Base-by-base conservation (phyloP, 1,139 yeast genomes). In the Zygotorulaspora mrakii region DNA sequence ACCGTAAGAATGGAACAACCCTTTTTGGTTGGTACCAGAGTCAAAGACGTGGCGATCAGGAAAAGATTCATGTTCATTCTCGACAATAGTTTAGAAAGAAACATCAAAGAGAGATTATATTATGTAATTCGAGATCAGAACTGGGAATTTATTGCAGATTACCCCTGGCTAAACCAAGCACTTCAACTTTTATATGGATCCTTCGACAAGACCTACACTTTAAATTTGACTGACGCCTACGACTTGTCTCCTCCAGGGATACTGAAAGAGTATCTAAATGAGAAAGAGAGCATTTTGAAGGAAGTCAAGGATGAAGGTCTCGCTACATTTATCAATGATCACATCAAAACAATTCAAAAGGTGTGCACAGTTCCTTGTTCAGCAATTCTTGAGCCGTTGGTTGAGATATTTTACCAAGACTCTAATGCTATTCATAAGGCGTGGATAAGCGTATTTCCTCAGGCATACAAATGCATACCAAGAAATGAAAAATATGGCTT, bases 1-100 rank as follows among this genome's bases (percentile, higher is more conserved):
- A 89, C 98, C 0, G 94, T 88, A 8, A 73, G 98, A 44, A 81
- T 94, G 87, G 98, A 94, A 59, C 96, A 89, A 59, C 96, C 98
- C 14, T 94, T 94, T 61, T 69, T 94, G 57, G 91, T 88, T 12
- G 98, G 98, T 31, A 91, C 98, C 0, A 73, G 95, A 31, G 74
- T 87, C 1, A 79, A 84, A 0, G 91, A 88, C 56, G 83, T 82
- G 5, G 70, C 73, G 2, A 82, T 87, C 31, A 77, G 98, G 43
- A 74, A 77, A 45, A 81, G 79, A 52, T 73, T 94, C 52, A 85
- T 94, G 94, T 66, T 75, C 0, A 84, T 94, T 39, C 68, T 94
- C 59, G 82, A 83, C 59, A 76, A 75, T 39, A 84, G 95, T 50
- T 70, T 94, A 47, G 97, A 94, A 47, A 74, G 71, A 39, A 91